phyloP scores from a whole-genome alignment of 225 moss, liverwort and hornwort genomes.

The Physcomitrellopsis africana region DNA sequence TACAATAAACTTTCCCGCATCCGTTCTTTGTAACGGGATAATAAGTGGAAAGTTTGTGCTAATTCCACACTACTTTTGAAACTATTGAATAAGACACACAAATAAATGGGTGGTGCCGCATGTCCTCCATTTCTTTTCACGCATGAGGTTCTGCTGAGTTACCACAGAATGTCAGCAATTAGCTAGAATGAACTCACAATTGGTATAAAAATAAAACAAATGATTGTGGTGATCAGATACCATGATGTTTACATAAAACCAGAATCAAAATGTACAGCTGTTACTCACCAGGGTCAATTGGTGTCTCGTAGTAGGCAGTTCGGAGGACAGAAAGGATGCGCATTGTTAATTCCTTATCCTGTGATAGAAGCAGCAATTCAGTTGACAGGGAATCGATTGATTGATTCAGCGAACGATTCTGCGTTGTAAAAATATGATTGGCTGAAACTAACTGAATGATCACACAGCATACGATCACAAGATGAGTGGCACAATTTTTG shows the following conservation, averaged over 20 bases:
- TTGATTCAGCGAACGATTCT: not conserved
- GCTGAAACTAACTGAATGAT: not conserved
- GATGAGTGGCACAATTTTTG: too few species aligned
- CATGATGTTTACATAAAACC: too few species aligned
- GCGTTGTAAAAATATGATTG: not conserved
- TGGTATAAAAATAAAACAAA: not conserved
- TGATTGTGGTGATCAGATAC: not conserved
- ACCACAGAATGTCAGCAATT: not conserved
- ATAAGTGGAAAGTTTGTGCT: slow-evolving; percentile 15
- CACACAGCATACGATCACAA: not conserved
- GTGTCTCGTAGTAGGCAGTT: not conserved
- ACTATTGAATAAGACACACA: slow-evolving; percentile 1
- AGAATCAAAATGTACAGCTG: not conserved
- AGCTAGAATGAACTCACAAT: not conserved
- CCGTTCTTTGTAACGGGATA: slow-evolving; percentile 3
- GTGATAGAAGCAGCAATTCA: not conserved
- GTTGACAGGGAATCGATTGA: not conserved
- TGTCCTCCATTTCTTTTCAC: not conserved
- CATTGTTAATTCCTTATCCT: slow-evolving; percentile 21
- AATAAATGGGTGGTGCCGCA: slow-evolving; percentile 13
- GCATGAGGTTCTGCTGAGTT: slow-evolving; percentile 19
- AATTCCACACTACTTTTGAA: slow-evolving; percentile 20
- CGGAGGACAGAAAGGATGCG: not conserved
- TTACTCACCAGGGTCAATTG: slow-evolving; percentile 26
- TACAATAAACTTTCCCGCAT: not conserved